phyloP scores from a whole-genome alignment of 2,329 filamentous ascomycete species.

The Colletotrichum musicola region DNA sequence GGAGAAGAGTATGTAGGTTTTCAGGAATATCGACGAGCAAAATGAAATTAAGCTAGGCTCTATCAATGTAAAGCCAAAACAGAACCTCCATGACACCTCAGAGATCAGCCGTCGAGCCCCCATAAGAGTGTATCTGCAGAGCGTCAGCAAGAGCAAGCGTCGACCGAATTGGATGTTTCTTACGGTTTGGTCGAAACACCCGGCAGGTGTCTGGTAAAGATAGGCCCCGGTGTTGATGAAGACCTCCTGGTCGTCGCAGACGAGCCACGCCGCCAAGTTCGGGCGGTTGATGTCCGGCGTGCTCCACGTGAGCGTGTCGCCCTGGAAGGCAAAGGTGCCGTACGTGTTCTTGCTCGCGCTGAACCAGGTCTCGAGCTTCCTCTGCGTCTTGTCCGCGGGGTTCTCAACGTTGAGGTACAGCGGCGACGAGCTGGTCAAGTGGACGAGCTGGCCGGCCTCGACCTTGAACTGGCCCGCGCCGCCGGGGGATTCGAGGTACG shows the following conservation, averaged over 20 bases:
- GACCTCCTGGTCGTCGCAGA: slow-evolving; percentile 63
- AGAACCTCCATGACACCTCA: not conserved
- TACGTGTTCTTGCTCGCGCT: slow-evolving; percentile 63
- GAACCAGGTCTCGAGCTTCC: slow-evolving; percentile 65
- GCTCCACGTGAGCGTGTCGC: slow-evolving; percentile 70
- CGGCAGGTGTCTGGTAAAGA: slow-evolving; percentile 67
- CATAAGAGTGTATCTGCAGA: slow-evolving; percentile 37
- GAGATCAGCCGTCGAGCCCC: slow-evolving; percentile 37
- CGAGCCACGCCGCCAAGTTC: slow-evolving; percentile 70
- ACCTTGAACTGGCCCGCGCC: slow-evolving; percentile 71
- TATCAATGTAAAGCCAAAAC: not conserved
- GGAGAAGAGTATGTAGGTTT: too few species aligned
- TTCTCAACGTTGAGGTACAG: slow-evolving; percentile 63
- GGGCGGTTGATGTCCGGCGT: slow-evolving; percentile 61
- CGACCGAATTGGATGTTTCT: slow-evolving; percentile 42
- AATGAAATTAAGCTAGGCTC: not conserved
- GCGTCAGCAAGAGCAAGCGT: not conserved
- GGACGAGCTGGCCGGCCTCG: slow-evolving; percentile 66
- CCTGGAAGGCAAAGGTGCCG: slow-evolving; percentile 68
- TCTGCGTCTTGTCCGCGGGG: slow-evolving; percentile 59
- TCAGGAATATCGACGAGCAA: too few species aligned
- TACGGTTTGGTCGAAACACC: slow-evolving; percentile 71
- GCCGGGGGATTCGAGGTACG: slow-evolving; percentile 63
- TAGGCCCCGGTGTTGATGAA: slow-evolving; percentile 73
- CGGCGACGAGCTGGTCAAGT: slow-evolving; percentile 57